Base-by-base conservation (phyloP, 495 filamentous ascomycete genomes). In the Corynascus novoguineensis region DNA sequence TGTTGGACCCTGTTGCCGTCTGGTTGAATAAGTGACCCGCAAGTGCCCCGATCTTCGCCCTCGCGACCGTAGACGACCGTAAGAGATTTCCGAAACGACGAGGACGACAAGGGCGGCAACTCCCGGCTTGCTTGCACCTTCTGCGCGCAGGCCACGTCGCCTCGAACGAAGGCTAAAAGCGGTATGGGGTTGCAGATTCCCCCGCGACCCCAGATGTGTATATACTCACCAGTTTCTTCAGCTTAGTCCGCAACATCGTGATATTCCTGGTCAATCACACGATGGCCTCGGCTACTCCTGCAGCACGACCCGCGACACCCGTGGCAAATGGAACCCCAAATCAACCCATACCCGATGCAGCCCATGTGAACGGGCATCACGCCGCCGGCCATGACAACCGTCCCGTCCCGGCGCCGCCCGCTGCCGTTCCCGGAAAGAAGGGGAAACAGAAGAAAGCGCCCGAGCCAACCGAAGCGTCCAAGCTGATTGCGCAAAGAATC, bases 401-500 rank as follows among this genome's bases (percentile, higher is more conserved):
- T 48, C 73, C 72, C 2, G 70, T 72, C 31, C 74, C 75, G 53
- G 69, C 72, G 10, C 72, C 75, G 24, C 69, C 72, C 64, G 58
- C 72, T 64, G 58, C 67, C 65, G 60, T 60, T 61, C 28, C 59
- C 7, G 53, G 59, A 28, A 88, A 90, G 81, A 88, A 89, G 77
- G 80, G 81, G 60, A 86, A 90, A 62, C 67, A 68, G 51, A 81
- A 81, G 75, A 89, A 89, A 71, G 69, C 81, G 28, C 72, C 86
- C 29, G 91, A 96, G 69, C 85, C 88, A 37, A 86, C 80, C 62
- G 90, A 97, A 64, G 88, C 89, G 11, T 88, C 86, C 37, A 96
- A 97, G 74, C 80, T 95, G 54, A 80, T 98, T 47, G 86, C 89
- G 27, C 89, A 90, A 28, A 91, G 92, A 71, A 97, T 98, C 62